phyloP scores from a whole-genome alignment of 306 rosid genomes.

The Quercus mongolica region DNA sequence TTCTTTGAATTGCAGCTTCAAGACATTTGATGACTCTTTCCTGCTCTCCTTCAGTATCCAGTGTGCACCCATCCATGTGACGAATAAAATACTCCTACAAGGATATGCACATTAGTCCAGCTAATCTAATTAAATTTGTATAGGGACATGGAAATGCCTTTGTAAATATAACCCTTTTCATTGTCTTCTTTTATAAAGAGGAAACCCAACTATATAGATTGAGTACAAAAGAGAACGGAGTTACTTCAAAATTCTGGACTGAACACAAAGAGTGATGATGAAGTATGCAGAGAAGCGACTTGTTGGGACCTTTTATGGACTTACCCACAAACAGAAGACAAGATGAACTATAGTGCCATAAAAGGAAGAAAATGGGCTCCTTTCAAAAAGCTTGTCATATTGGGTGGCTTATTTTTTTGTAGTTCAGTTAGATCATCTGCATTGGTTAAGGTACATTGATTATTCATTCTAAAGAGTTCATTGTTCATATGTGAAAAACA shows the following conservation, averaged over 20 bases:
- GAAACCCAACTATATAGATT: neutral
- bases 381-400: neutral
- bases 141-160: neutral
- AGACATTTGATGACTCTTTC: conserved; percentile 85
- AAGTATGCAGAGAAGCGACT: neutral
- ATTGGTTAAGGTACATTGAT: neutral
- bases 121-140: neutral
- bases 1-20: conserved; percentile 86
- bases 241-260: neutral
- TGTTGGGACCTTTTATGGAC: neutral
- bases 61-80: conserved; percentile 88
- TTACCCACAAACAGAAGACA: neutral
- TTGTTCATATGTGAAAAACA: neutral
- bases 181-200: neutral
- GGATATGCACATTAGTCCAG: conserved; percentile 16
- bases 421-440: neutral
- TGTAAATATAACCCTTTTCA: neutral
- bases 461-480: neutral
- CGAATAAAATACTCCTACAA: conserved; percentile 75
- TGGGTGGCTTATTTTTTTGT: neutral
- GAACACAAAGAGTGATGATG: neutral
- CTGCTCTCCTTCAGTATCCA: conserved; percentile 82
- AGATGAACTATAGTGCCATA: neutral
- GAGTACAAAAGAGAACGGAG: too few species aligned
- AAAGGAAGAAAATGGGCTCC: neutral